These are phyloP conservation scores for Solanum gracilifrons DNA, from an alignment of 257 asterid genomes.

Conservation along the genomic window DNA sequence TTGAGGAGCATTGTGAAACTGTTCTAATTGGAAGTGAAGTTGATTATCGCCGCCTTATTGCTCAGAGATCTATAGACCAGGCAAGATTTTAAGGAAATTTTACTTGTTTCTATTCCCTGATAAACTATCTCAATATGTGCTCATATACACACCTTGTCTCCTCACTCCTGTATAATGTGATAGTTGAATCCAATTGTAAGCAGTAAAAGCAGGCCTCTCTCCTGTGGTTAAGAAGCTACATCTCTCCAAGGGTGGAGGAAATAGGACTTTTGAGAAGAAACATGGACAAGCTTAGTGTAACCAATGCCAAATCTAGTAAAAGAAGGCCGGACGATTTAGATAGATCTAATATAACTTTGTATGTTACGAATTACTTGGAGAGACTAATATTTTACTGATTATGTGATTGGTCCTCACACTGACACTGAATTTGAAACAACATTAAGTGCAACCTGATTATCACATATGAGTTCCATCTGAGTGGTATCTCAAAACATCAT, in stretches of 20 bases:
- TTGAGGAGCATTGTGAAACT: constrained; percentile 69
- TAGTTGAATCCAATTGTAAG: not conserved
- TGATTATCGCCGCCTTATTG: constrained; percentile 84
- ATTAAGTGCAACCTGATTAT: not conserved
- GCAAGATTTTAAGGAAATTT: constrained; percentile 25
- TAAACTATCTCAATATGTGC: not conserved
- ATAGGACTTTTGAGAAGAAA: not conserved
- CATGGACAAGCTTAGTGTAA: not conserved
- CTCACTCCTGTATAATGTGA: not conserved
- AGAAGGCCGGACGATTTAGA: not conserved
- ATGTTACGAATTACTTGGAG: not conserved
- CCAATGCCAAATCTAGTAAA: not conserved
- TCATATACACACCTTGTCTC: not conserved
- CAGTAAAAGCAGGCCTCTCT: not conserved
- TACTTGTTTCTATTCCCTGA: not conserved
- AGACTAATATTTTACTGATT: not conserved
- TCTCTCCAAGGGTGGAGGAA: not conserved
- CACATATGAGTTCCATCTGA: not conserved
- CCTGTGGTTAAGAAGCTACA: not conserved
- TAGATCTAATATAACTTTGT: not conserved
- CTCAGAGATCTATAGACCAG: constrained; percentile 61
- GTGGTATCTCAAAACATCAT: not conserved
- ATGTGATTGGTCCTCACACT: not conserved
- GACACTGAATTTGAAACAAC: not conserved
- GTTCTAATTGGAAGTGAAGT: constrained; percentile 81